Evolutionary conservation across 805 yeast species (phyloP).

Genomic region (Starmerella sirachaensis): DNA sequence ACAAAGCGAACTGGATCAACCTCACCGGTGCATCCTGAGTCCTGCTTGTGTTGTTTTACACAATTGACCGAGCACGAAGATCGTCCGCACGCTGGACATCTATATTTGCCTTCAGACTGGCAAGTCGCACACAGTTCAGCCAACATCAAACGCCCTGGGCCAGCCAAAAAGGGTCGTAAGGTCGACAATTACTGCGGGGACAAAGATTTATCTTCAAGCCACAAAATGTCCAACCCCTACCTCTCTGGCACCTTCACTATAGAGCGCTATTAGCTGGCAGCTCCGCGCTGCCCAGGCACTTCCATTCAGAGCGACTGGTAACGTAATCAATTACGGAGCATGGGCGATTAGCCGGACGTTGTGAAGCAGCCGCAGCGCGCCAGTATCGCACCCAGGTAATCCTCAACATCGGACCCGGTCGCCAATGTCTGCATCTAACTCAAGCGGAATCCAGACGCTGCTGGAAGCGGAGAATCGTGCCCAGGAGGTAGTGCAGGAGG

Average conservation of each 20-base stretch:
- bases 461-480: conserved; percentile 89
- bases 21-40: conserved; percentile 52
- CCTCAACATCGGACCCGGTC: background rate
- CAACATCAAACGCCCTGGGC: background rate
- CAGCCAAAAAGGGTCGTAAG: background rate
- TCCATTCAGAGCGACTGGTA: too few species aligned
- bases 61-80: conserved; percentile 63
- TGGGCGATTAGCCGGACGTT: too few species aligned
- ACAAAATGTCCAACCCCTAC: too few species aligned
- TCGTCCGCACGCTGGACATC: conserved; percentile 65
- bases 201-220: too few species aligned
- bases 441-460: conserved; percentile 57
- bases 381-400: too few species aligned
- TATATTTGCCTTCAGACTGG: conserved; percentile 42
- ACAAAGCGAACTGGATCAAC: conserved; percentile 52
- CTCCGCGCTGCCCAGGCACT: too few species aligned
- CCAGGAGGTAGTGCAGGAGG: conserved; percentile 87
- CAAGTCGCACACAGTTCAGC: conserved; percentile 8
- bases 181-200: too few species aligned
- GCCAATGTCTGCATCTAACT: conserved; percentile 33
- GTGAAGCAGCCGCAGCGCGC: too few species aligned
- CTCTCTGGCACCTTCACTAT: too few species aligned
- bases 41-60: conserved; percentile 55
- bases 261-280: too few species aligned
- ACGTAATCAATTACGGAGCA: too few species aligned